Conservation (phyloP, 768 basidiomycete genomes). For the Mycena latifolia region DNA sequence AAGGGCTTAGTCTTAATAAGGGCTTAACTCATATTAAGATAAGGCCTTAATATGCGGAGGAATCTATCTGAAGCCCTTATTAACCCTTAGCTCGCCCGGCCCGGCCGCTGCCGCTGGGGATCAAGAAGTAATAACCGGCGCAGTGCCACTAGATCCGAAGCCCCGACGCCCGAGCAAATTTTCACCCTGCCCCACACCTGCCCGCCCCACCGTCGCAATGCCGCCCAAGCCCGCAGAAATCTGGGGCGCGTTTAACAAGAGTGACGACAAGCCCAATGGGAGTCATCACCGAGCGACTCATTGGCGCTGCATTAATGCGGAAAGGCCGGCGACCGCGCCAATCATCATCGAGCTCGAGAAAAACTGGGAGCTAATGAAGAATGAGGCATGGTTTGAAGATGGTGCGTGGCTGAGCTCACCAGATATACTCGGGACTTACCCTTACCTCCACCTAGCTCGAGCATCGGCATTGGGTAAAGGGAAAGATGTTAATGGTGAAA, state of each 20-base stretch:
- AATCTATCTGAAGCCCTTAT: not conserved
- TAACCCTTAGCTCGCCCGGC: not conserved
- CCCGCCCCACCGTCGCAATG: no score
- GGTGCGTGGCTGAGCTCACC: not conserved
- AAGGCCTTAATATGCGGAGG: no score
- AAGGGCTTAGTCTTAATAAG: not conserved
- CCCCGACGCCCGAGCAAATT: no score
- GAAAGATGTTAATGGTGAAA: conserved; percentile 8
- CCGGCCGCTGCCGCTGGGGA: no score
- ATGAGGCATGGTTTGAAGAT: not conserved
- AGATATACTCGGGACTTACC: not conserved
- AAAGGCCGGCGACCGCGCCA: not conserved
- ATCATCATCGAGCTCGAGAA: conserved; percentile 5
- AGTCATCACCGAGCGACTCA: conserved; percentile 15
- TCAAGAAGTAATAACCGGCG: no score
- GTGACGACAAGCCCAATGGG: not conserved
- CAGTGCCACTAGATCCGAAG: no score
- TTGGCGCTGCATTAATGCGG: conserved; percentile 22
- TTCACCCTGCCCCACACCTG: no score
- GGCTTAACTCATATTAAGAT: no score
- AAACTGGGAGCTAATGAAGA: not conserved
- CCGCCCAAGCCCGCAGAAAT: not conserved
- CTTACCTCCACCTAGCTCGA: not conserved
- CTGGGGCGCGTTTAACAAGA: conserved; percentile 8
- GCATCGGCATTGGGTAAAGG: not conserved